Evolutionary conservation across 2,329 filamentous ascomycete species (phyloP), one percentile per base, ranked within the genome.

Genomic region (Hortaea sp.): DNA sequence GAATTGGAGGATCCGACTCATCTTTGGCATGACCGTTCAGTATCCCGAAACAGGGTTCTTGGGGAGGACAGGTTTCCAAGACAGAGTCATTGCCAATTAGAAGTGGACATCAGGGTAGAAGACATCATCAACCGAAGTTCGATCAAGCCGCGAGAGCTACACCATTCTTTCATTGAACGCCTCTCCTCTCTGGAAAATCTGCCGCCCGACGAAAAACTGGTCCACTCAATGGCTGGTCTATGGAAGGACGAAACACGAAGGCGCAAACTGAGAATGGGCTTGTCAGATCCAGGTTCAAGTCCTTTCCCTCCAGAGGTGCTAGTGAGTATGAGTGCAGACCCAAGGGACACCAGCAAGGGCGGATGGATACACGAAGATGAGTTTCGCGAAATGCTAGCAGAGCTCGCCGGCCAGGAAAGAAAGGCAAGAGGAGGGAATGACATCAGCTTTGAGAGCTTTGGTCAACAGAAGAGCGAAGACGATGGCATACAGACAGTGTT

Each of bases 351-450:
- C 2, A 76, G 82, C 35, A 73, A 79, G n/a, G 79, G 81, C n/a
- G 82, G 81, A 0, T 98, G 92, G 90, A 84, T 95, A 46, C 89
- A 95, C 55, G 90, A 97, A 62, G 81, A 87, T 41, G 89, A 95
- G 59, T 90, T 84, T 59, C 73, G 79, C 30, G 70, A 81, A 39
- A 74, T 84, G 55, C 70, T 94, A 1, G 65, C 70, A 29, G 68
- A 76, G 28, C 71, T 94, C 27, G 77, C 85, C 6, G 61, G 68
- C 1, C 72, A 82, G 27, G 88, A 95, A 61, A 75, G 70, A 49
- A 65, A 66, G 5, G 70, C 73, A 34, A 49, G 60, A 46, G 67
- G 66, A 28, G 69, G 63, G 11, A 58, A 63, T 5, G 61, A 70
- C 7, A 51, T 77, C 9, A 72, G 69, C 0, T 89, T 90, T 55